Evolutionary conservation across 73 alveolate genomes (phyloP), one percentile per base, ranked within the genome.

Genomic region (Effrenium voratum): DNA sequence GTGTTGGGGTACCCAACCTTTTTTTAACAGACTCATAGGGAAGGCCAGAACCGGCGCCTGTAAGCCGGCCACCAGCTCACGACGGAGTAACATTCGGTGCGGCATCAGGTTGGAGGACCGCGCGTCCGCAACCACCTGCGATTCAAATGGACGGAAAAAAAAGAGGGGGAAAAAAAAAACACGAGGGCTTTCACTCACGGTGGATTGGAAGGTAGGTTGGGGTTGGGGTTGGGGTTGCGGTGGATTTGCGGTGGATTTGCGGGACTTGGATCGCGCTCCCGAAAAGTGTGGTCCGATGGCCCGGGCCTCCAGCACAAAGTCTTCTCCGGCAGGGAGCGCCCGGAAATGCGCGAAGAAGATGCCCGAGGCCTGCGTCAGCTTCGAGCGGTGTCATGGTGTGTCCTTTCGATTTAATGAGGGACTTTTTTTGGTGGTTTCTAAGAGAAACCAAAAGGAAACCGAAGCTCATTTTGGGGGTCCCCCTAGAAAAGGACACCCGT

Each of bases 281-380:
- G n/a, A n/a, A n/a, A n/a, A n/a, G n/a, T n/a, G n/a, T n/a, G n/a
- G n/a, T n/a, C n/a, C n/a, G n/a, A n/a, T n/a, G n/a, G 26, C 63
- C 46, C 40, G 60, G 19, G 60, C 94, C 94, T 86, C 94, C 94
- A 86, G 34, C 24, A 86, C 46, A 28, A 86, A 24, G 83, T 59
- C 34, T 3, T 60, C 83, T n/a, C 13, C 30, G 47, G 66, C 47
- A 47, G 5, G 82, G 66, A 40, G 59, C 12, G 63, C 76, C 82
- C 82, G 34, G 77, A 86, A 86, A 46, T 57, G 83, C 68, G 49
- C 77, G 52, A 59, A 60, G 94, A 75, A 86, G 83, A 86, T 86
- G 82, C 94, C 94, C 3, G 94, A 86, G 32, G 94, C 94, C 94
- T 86, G 28, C 50, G 46, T 34, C 50, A n/a, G 82, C 68, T 12